Evolutionary conservation across 495 filamentous ascomycete genomes (phyloP), one percentile per base, ranked within the genome.

Genomic region (Articulospora tetracladia): DNA sequence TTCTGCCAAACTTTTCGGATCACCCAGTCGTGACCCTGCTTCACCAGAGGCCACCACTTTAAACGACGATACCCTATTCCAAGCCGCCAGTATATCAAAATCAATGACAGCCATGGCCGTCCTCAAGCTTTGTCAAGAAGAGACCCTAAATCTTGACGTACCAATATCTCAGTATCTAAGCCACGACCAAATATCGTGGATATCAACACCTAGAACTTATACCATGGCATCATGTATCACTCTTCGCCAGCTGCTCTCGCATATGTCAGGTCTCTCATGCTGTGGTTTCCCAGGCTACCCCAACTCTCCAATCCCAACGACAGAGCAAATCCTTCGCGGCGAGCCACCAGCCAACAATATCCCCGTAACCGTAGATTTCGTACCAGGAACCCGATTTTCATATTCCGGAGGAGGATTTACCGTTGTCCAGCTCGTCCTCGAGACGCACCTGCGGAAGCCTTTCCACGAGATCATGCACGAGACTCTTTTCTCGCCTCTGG

Each of bases 371-470:
- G 52, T 71, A 24, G 12, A 39, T 17, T 49, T 25, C 25, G 44
- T 68, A 30, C 69, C 68, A 27, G 67, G 67, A 13, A 34, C 51
- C 8, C 20, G 48, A 26, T 63, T 59, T 39, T 52, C 32, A 17
- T 71, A 71, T 57, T 69, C 68, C 12, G 69, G 68, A 1, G 68
- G 69, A 25, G 69, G 65, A 2, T 56, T 61, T 24, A 66, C 61
- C 3, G 51, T 70, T 23, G 23, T 71, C 17, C 68, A 71, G 59
- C 1, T 68, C 3, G 53, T 68, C 41, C 65, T 71, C 12, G 69
- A 69, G 51, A 15, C 17, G 19, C 27, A 64, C 11, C 59, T 39
- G 7, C 52, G 49, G 20, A 58, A 62, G 26, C 12, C 20, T 17
- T 69, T 69, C 46, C 39, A 52, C 1, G 19, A 52, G 6, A 28